Evolutionary conservation across 257 asterid genomes (phyloP).

Genomic region (Solanum microdontum): DNA sequence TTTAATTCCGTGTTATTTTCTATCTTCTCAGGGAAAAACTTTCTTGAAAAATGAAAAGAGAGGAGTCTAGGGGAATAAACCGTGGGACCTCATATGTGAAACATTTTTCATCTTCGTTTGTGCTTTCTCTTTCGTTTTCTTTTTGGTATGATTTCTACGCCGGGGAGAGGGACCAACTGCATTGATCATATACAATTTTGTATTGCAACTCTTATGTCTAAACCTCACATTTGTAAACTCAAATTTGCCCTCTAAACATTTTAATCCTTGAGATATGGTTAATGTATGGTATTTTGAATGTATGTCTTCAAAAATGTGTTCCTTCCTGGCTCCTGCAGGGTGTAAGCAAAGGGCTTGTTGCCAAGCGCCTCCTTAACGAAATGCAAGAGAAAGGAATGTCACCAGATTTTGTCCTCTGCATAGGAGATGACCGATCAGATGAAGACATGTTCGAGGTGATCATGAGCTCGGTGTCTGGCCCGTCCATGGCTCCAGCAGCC

Average conservation of each 20-base stretch:
- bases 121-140: neutral
- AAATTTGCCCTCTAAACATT: neutral
- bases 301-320: neutral
- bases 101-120: neutral
- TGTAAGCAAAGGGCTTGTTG: constrained; percentile 81
- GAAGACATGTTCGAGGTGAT: constrained; percentile 91
- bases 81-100: neutral
- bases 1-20: neutral
- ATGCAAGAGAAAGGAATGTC: constrained; percentile 56
- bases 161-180: neutral
- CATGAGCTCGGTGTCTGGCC: constrained; percentile 38
- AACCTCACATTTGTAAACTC: neutral
- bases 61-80: neutral
- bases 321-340: constrained; percentile 32
- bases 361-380: constrained; percentile 47
- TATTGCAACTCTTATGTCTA: neutral
- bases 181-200: neutral
- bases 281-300: neutral
- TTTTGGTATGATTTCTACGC: neutral
- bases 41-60: neutral
- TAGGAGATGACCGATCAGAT: constrained; percentile 76
- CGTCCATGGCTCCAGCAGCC: constrained; percentile 62
- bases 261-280: neutral
- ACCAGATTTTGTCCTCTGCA: constrained; percentile 66
- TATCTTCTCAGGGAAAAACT: neutral